Percentiles rank a stretch among this genome's conserved stretches.
Conservation (phyloP, 192 early-diverging fungal genomes). For the Coemansia nantahalensis region DNA sequence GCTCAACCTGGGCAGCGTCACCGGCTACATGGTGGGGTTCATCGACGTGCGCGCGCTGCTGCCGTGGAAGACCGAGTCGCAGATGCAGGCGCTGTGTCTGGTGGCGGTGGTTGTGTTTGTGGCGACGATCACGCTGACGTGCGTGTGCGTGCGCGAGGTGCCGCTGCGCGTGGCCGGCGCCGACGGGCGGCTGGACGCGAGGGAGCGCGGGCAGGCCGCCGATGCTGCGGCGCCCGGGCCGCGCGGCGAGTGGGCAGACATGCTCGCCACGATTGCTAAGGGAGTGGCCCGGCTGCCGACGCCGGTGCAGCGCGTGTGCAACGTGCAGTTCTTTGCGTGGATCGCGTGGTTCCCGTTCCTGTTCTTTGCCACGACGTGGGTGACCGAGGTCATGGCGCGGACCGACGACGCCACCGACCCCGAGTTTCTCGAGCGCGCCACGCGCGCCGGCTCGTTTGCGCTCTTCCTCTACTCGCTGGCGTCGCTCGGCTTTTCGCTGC, state of each 20-base stretch:
- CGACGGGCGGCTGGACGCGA: background rate
- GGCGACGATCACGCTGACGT: conserved; percentile 61
- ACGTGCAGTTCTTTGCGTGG: conserved; percentile 95
- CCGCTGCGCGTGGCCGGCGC: conserved; percentile 10
- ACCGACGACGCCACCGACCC: conserved; percentile 26
- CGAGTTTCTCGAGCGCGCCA: conserved; percentile 57
- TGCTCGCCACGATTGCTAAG: conserved; percentile 19
- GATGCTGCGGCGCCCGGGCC: background rate
- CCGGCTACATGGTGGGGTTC: conserved; percentile 86
- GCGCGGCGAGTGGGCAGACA: conserved; percentile 18
- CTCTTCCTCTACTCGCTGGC: conserved; percentile 78
- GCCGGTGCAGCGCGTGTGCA: conserved; percentile 79
- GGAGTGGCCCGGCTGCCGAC: conserved; percentile 57
- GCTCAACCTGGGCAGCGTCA: conserved; percentile 80
- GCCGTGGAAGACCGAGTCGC: conserved; percentile 64
- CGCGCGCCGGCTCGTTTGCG: conserved; percentile 84
- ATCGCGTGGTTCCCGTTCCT: conserved; percentile 98
- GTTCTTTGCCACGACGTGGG: conserved; percentile 74
- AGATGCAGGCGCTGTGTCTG: conserved; percentile 81
- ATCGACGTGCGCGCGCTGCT: conserved; percentile 69
- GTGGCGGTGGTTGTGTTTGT: conserved; percentile 71
- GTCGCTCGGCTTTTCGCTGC: conserved; percentile 56
- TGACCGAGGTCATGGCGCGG: conserved; percentile 41
- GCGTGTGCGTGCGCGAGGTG: conserved; percentile 59
- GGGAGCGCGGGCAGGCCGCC: conserved; percentile 7